Percentiles rank a stretch among this genome's conserved stretches.
These are phyloP conservation scores for Posidonia australis DNA, from an alignment of 106 monocot genomes.

Conservation along the genomic window DNA sequence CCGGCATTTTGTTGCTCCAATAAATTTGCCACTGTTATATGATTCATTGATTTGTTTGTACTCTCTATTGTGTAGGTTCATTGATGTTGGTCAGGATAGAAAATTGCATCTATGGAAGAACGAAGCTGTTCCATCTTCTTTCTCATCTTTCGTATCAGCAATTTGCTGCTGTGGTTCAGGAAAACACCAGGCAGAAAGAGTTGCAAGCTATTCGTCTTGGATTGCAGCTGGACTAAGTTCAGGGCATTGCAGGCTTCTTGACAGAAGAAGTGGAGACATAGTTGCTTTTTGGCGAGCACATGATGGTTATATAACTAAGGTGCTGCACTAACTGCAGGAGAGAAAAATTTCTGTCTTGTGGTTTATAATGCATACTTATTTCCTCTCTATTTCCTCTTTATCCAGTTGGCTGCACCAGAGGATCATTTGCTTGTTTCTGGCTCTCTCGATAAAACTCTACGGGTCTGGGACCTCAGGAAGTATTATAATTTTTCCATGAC, in stretches of 20 bases:
- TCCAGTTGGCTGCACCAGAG: slow-evolving; percentile 68
- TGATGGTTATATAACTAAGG: slow-evolving; percentile 90
- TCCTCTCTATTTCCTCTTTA: neutral
- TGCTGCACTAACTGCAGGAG: slow-evolving; percentile 8
- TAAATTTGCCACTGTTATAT: too few relatives aligned
- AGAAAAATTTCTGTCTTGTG: neutral
- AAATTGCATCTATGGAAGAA: slow-evolving; percentile 89
- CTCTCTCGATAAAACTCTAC: slow-evolving; percentile 86
- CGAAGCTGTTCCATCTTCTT: slow-evolving; percentile 49
- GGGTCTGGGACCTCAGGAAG: slow-evolving; percentile 94
- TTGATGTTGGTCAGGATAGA: slow-evolving; percentile 59
- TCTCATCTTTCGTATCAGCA: slow-evolving; percentile 74
- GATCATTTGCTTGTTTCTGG: slow-evolving; percentile 90
- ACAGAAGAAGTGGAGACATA: slow-evolving; percentile 64
- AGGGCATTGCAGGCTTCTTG: slow-evolving; percentile 84
- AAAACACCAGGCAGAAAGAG: slow-evolving; percentile 23
- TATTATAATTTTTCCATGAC: slow-evolving; percentile 5
- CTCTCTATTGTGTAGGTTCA: slow-evolving; percentile 44
- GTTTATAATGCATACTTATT: neutral
- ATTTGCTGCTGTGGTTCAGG: slow-evolving; percentile 78
- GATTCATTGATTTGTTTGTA: neutral
- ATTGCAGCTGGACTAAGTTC: slow-evolving; percentile 72
- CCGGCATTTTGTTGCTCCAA: too few relatives aligned
- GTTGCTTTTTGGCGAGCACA: slow-evolving; percentile 84
- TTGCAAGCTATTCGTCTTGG: slow-evolving; percentile 33